Evolutionary conservation across 108 stramenopile species (phyloP).

Genomic region (Chaetoceros muelleri): DNA sequence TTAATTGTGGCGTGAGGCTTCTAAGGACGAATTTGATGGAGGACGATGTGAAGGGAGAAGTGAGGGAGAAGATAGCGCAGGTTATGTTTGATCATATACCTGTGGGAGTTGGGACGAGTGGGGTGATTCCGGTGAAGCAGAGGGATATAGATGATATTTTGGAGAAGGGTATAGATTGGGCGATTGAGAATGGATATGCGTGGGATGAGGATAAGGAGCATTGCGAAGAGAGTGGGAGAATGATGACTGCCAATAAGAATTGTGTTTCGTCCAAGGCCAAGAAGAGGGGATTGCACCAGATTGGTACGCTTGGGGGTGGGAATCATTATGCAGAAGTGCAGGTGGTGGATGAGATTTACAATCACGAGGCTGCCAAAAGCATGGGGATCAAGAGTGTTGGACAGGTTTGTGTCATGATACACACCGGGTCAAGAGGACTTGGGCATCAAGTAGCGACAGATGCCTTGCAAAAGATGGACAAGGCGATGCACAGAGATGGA

Average conservation of each 20-base stretch:
- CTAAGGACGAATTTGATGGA: constrained; percentile 71
- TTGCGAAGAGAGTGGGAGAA: constrained; percentile 46
- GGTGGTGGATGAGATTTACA: constrained; percentile 73
- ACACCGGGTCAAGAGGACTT: constrained; percentile 64
- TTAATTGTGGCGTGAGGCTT: constrained; percentile 80
- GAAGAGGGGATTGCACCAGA: constrained; percentile 71
- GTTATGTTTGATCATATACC: constrained; percentile 77
- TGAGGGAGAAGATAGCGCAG: constrained; percentile 50
- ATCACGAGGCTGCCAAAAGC: constrained; percentile 43
- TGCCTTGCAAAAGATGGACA: constrained; percentile 68
- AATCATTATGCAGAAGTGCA: constrained; percentile 86
- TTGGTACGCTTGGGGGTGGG: constrained; percentile 76
- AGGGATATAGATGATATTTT: constrained; percentile 56
- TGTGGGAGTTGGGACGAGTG: constrained; percentile 71
- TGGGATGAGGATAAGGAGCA: constrained; percentile 85
- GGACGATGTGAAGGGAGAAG: constrained; percentile 31
- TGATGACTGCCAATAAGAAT: constrained; percentile 51
- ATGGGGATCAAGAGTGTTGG: constrained; percentile 62
- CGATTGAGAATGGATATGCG: constrained; percentile 59
- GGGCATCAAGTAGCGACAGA: constrained; percentile 88
- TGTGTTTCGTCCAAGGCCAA: constrained; percentile 61
- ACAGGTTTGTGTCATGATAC: constrained; percentile 82
- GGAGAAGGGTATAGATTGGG: constrained; percentile 76
- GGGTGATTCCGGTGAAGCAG: constrained; percentile 47
- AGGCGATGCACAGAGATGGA: constrained; percentile 62